Conservation (phyloP, 805 yeast genomes). For the Teunomyces lycoperdinae region DNA sequence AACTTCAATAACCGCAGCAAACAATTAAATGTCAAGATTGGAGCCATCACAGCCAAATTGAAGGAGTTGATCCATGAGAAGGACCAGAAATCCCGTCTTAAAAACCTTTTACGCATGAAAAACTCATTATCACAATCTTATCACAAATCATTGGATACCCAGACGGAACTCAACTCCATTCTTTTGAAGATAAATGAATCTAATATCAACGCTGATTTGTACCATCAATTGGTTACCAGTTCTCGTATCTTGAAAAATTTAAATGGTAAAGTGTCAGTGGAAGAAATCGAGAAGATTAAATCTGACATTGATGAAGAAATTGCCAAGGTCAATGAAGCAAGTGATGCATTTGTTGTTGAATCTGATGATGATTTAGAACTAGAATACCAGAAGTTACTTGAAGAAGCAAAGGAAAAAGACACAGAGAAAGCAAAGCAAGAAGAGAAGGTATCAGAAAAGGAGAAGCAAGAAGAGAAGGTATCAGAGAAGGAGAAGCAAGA, state of each 20-base stretch:
- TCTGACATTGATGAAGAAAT: constrained; percentile 31
- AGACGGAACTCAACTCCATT: constrained; percentile 21
- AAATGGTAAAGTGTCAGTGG: constrained; percentile 25
- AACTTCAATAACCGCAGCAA: constrained; percentile 17
- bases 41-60: constrained; percentile 16
- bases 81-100: constrained; percentile 17
- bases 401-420: constrained; percentile 10
- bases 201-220: constrained; percentile 22
- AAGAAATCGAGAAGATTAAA: constrained; percentile 25
- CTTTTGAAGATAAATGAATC: constrained; percentile 37
- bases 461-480: constrained; percentile 9
- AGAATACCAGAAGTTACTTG: constrained; percentile 24
- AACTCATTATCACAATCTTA: constrained; percentile 15
- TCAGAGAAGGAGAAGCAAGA: constrained; percentile 8
- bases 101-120: constrained; percentile 15
- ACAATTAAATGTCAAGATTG: constrained; percentile 18
- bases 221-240: constrained; percentile 25
- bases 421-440: neutral
- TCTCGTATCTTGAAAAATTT: constrained; percentile 23
- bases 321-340: constrained; percentile 23
- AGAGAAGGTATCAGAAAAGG: neutral
- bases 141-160: constrained; percentile 14
- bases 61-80: constrained; percentile 11
- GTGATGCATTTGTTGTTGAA: constrained; percentile 17
- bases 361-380: constrained; percentile 28